phyloP scores from a whole-genome alignment of 371 early-diverging fungal species.

The Nematocida sp. region DNA sequence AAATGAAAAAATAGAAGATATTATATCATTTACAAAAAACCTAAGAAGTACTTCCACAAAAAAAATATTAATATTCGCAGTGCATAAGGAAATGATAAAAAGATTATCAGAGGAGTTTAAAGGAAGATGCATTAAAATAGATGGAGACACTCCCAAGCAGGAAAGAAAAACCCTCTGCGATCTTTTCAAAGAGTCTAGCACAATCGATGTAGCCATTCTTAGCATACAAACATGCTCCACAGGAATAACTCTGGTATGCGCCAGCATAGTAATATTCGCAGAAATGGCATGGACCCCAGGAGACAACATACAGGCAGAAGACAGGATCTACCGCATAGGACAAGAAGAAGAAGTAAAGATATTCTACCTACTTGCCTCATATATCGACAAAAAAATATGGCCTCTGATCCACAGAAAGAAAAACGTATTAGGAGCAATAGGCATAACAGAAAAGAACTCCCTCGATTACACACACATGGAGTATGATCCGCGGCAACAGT shows the following conservation, averaged over 20 bases:
- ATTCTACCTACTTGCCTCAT: conserved; percentile 69
- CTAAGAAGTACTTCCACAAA: conserved; percentile 67
- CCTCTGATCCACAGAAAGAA: conserved; percentile 58
- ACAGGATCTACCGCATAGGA: conserved; percentile 70
- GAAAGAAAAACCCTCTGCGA: conserved; percentile 61
- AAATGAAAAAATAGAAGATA: conserved; percentile 15
- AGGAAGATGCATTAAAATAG: conserved; percentile 69
- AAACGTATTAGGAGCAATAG: conserved; percentile 59
- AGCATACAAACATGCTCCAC: conserved; percentile 69
- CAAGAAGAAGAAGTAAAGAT: conserved; percentile 68
- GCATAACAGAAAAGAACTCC: conserved; percentile 58
- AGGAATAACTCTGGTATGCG: conserved; percentile 70
- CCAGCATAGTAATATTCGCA: conserved; percentile 70
- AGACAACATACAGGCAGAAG: conserved; percentile 68
- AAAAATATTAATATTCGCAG: conserved; percentile 69
- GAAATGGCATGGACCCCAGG: conserved; percentile 73
- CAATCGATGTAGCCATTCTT: conserved; percentile 68
- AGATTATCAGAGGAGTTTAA: conserved; percentile 61
- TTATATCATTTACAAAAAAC: conserved; percentile 39
- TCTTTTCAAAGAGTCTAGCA: conserved; percentile 65
- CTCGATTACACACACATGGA: not conserved
- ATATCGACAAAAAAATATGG: conserved; percentile 68
- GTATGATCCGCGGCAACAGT: not conserved
- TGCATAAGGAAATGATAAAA: conserved; percentile 68
- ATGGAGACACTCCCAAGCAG: conserved; percentile 67